Percentiles rank a stretch among this genome's conserved stretches.
These are phyloP conservation scores for Verticillium zaregamsianum DNA, from an alignment of 2,329 filamentous ascomycete species.

Conservation along the genomic window DNA sequence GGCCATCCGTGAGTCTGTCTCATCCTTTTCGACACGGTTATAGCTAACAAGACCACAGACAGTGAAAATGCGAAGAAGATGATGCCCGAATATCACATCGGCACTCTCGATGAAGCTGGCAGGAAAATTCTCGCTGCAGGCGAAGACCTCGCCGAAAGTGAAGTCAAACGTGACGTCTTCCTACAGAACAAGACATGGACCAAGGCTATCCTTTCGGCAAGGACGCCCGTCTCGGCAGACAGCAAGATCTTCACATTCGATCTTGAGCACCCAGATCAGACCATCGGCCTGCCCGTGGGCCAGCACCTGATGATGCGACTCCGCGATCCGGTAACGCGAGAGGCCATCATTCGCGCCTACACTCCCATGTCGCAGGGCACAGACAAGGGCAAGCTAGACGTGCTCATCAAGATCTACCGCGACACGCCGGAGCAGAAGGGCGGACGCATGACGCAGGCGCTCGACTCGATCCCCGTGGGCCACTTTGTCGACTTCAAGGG, in stretches of 20 bases:
- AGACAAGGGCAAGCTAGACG: slow-evolving; percentile 60
- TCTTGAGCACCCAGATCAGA: slow-evolving; percentile 67
- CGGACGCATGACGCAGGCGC: slow-evolving; percentile 76
- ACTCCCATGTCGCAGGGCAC: slow-evolving; percentile 70
- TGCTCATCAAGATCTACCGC: slow-evolving; percentile 82
- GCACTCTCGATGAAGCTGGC: slow-evolving; percentile 62
- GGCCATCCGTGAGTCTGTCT: slow-evolving; percentile 70
- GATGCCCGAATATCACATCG: slow-evolving; percentile 84
- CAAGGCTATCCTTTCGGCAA: slow-evolving; percentile 65
- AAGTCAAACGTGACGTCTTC: slow-evolving; percentile 54
- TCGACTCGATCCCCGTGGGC: slow-evolving; percentile 69
- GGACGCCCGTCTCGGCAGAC: slow-evolving; percentile 69
- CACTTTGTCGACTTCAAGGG: slow-evolving; percentile 81
- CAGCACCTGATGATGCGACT: slow-evolving; percentile 85
- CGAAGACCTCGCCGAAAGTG: slow-evolving; percentile 29
- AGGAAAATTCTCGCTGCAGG: slow-evolving; percentile 43
- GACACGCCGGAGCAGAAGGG: slow-evolving; percentile 53
- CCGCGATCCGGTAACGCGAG: slow-evolving; percentile 63
- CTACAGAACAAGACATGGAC: slow-evolving; percentile 69
- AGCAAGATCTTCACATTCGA: slow-evolving; percentile 78
- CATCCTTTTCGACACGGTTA: not conserved
- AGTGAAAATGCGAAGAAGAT: slow-evolving; percentile 88
- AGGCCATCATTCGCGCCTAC: slow-evolving; percentile 79
- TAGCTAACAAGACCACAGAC: slow-evolving; percentile 49
- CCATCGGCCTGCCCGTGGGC: slow-evolving; percentile 73